Conservation (phyloP, 768 basidiomycete genomes). For the Hemileccinum impolitum region DNA sequence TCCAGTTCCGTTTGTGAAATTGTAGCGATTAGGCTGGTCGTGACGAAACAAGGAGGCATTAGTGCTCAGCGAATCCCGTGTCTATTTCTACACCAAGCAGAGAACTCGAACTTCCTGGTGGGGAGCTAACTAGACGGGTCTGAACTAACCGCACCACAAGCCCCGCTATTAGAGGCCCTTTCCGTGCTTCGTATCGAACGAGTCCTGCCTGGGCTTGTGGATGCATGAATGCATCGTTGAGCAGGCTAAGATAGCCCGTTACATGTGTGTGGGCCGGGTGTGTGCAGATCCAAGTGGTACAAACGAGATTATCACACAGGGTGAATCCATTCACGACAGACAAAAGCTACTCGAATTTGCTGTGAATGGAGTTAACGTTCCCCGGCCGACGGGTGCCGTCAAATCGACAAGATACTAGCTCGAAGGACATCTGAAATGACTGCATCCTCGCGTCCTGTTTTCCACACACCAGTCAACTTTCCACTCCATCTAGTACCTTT, state of each 20-base stretch:
- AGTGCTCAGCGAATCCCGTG: not conserved
- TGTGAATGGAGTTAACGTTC: no score
- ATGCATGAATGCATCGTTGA: not conserved
- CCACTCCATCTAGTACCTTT: slow-evolving; percentile 77
- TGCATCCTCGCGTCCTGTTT: slow-evolving; percentile 18
- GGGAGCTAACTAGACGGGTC: not conserved
- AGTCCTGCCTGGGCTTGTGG: not conserved
- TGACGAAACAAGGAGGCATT: not conserved
- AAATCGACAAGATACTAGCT: not conserved
- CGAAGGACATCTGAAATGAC: slow-evolving; percentile 18
- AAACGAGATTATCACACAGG: no score
- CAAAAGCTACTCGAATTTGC: not conserved
- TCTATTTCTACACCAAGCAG: no score
- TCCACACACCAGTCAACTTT: slow-evolving; percentile 52
- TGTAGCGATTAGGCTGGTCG: not conserved
- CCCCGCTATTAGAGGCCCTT: not conserved
- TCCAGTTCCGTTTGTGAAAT: not conserved
- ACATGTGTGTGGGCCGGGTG: no score
- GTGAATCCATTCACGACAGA: not conserved
- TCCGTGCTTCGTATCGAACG: not conserved
- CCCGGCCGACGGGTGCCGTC: not conserved
- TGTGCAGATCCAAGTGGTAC: no score
- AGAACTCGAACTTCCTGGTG: not conserved
- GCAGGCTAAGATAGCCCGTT: not conserved
- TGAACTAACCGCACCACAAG: no score